Evolutionary conservation across 1,284 basidiomycete species (phyloP).

Genomic region (Moesziomyces globuligerus): DNA sequence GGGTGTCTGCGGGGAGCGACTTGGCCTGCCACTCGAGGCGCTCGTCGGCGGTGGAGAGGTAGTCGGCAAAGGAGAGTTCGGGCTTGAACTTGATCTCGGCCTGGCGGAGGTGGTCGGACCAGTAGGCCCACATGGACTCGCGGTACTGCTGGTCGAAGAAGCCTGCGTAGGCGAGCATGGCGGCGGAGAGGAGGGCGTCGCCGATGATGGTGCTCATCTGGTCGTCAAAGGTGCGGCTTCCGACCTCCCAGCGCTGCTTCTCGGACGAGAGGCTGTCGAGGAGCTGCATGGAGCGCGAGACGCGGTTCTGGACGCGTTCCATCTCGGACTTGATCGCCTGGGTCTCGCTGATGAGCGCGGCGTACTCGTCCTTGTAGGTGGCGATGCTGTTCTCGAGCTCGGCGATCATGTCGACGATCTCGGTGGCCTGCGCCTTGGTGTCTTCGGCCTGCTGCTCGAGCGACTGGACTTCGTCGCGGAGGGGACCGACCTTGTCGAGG

Average conservation of each 20-base stretch:
- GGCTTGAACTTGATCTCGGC: conserved; percentile 92
- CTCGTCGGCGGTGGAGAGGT: conserved; percentile 96
- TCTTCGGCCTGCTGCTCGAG: conserved; percentile 90
- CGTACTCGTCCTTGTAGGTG: conserved; percentile 97
- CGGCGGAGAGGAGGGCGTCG: conserved; percentile 93
- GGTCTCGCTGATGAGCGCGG: conserved; percentile 93
- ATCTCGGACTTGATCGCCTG: conserved; percentile 98
- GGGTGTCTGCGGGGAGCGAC: conserved; percentile 89
- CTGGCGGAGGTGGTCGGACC: conserved; percentile 86
- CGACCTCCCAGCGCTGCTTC: conserved; percentile 90
- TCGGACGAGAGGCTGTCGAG: conserved; percentile 95
- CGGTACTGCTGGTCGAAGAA: conserved; percentile 99
- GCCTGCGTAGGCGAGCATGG: conserved; percentile 95
- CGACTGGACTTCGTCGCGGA: conserved; percentile 93
- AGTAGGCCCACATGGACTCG: conserved; percentile 95
- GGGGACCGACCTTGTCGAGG: conserved; percentile 94
- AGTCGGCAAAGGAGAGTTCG: conserved; percentile 92
- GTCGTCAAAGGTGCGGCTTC: conserved; percentile 93
- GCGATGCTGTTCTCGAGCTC: conserved; percentile 93
- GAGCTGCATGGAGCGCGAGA: conserved; percentile 94
- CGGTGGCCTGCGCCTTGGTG: conserved; percentile 88
- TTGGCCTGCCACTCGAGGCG: conserved; percentile 95
- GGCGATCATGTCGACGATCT: conserved; percentile 89
- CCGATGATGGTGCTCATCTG: conserved; percentile 99
- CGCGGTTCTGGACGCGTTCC: conserved; percentile 96